Percentiles rank a stretch among this genome's conserved stretches.
These are phyloP conservation scores for Fulvia fulva DNA, from an alignment of 2,329 filamentous ascomycete species.

Conservation along the genomic window DNA sequence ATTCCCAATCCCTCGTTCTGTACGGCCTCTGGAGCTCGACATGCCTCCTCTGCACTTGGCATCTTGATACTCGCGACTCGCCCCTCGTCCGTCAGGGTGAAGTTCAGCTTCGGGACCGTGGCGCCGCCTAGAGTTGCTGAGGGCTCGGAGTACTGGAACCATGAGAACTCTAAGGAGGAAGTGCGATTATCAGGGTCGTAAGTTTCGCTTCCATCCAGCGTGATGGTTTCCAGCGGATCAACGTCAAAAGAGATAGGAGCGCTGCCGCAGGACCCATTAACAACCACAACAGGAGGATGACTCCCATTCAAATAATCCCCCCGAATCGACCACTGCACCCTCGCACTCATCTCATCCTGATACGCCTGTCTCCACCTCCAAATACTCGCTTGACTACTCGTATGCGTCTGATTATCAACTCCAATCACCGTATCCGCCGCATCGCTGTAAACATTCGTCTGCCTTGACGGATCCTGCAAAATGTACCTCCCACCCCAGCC, in stretches of 20 bases:
- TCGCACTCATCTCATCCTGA: constrained; percentile 49
- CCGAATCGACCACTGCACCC: constrained; percentile 46
- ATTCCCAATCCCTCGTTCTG: constrained; percentile 29
- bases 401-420: constrained; percentile 32
- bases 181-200: constrained; percentile 44
- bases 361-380: constrained; percentile 53
- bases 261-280: constrained; percentile 40
- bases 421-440: constrained; percentile 37
- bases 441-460: constrained; percentile 36
- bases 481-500: constrained; percentile 51
- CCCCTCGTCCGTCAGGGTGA: constrained; percentile 32
- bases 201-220: constrained; percentile 44
- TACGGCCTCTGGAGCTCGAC: constrained; percentile 35
- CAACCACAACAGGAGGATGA: constrained; percentile 47
- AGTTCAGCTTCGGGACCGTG: constrained; percentile 40
- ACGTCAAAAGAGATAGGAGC: constrained; percentile 40
- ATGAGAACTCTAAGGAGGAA: constrained; percentile 41
- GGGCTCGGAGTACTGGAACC: constrained; percentile 49
- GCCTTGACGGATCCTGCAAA: constrained; percentile 34
- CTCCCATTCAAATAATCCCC: constrained; percentile 37
- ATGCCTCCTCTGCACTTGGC: constrained; percentile 38
- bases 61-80: constrained; percentile 22
- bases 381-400: constrained; percentile 47
- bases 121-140: constrained; percentile 40
- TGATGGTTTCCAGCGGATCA: constrained; percentile 39